Percentiles rank a stretch among this genome's conserved stretches.
Evolutionary conservation across 2,329 filamentous ascomycete species (phyloP).

Genomic region (Trichophyton verrucosum): DNA sequence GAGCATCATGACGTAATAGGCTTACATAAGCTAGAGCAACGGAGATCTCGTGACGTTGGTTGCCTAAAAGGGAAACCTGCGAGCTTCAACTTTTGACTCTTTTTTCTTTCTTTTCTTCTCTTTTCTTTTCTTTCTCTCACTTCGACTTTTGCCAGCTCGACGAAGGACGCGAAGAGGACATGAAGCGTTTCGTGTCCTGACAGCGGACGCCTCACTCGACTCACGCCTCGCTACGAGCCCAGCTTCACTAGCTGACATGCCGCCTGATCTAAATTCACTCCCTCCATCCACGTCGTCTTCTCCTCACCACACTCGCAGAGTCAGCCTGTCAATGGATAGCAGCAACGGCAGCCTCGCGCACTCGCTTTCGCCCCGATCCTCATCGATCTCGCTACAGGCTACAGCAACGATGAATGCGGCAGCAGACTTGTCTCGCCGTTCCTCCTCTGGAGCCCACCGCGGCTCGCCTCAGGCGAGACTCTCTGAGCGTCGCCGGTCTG

Average conservation of each 20-base stretch:
- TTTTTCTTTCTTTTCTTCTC: too few relatives aligned
- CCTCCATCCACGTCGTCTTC: slow-evolving; percentile 37
- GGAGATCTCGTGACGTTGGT: neutral
- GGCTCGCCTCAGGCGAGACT: slow-evolving; percentile 21
- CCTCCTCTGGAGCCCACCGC: slow-evolving; percentile 25
- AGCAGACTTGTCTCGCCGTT: slow-evolving; percentile 42
- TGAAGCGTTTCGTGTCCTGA: neutral
- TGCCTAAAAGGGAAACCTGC: neutral
- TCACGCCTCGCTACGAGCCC: neutral
- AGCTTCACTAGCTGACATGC: slow-evolving; percentile 38
- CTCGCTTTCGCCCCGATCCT: slow-evolving; percentile 50
- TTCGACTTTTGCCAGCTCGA: too few relatives aligned
- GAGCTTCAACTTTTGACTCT: neutral
- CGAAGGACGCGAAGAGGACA: neutral
- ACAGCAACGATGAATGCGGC: slow-evolving; percentile 67
- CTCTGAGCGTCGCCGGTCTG: slow-evolving; percentile 33
- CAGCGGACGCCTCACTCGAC: neutral
- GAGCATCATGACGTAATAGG: neutral
- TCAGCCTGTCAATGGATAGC: slow-evolving; percentile 4
- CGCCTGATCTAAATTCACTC: slow-evolving; percentile 62
- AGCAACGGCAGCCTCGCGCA: slow-evolving; percentile 36
- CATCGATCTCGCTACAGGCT: slow-evolving; percentile 60
- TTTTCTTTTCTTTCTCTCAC: neutral
- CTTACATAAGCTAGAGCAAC: neutral
- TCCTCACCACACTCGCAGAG: slow-evolving; percentile 13